Conservation (phyloP, 495 filamentous ascomycete genomes). For the Pyrenula aspistea region DNA sequence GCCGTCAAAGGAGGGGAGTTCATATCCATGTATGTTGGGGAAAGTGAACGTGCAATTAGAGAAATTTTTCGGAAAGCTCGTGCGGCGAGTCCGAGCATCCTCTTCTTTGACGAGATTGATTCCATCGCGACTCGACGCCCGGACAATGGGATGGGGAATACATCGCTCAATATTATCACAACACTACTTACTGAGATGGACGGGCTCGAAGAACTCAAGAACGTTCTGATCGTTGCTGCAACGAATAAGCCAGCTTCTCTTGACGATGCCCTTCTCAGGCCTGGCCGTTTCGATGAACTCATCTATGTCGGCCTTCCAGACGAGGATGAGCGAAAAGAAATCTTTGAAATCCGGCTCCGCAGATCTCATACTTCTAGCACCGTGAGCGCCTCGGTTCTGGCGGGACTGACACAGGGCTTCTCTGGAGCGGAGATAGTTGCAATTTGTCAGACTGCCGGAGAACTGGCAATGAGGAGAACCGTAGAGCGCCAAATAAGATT, state of each 20-base stretch:
- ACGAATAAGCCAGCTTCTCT: slow-evolving; percentile 84
- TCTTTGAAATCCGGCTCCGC: slow-evolving; percentile 53
- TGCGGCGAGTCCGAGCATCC: slow-evolving; percentile 78
- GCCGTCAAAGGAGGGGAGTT: slow-evolving; percentile 95
- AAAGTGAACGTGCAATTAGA: slow-evolving; percentile 80
- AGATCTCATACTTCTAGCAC: slow-evolving; percentile 50
- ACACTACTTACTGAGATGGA: slow-evolving; percentile 95
- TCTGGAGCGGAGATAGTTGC: slow-evolving; percentile 82
- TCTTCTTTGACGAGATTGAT: slow-evolving; percentile 99
- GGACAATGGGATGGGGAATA: slow-evolving; percentile 29
- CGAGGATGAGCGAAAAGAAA: slow-evolving; percentile 60
- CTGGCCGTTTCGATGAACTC: slow-evolving; percentile 79
- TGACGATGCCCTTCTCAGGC: slow-evolving; percentile 77
- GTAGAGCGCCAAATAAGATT: neutral
- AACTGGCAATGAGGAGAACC: slow-evolving; percentile 35
- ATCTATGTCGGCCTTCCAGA: slow-evolving; percentile 85
- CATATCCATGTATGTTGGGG: slow-evolving; percentile 94
- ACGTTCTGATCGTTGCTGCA: slow-evolving; percentile 83
- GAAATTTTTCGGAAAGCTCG: slow-evolving; percentile 82
- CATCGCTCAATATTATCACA: slow-evolving; percentile 71
- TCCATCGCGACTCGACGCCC: slow-evolving; percentile 70
- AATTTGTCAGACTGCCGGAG: slow-evolving; percentile 59
- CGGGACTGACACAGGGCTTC: slow-evolving; percentile 63
- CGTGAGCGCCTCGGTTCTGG: slow-evolving; percentile 54
- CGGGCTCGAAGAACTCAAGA: slow-evolving; percentile 74